A percentile compares a stretch with the other conserved stretches of the same genome.
phyloP scores from a whole-genome alignment of 2,329 filamentous ascomycete species.

The Xylariaceae sp. region DNA sequence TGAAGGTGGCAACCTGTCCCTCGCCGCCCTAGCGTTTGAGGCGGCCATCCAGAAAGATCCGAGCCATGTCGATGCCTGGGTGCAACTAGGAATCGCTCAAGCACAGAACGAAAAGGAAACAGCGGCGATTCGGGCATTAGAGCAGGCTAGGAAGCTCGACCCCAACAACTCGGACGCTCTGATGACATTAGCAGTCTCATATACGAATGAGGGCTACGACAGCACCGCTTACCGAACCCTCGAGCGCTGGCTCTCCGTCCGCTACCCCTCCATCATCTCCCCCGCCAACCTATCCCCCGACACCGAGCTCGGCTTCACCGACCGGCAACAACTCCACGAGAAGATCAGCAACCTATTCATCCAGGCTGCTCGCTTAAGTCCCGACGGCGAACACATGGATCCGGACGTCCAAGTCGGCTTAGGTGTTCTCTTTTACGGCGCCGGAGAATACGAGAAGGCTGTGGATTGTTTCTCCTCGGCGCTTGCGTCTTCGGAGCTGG shows the following conservation, averaged over 20 bases:
- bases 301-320: constrained; percentile 89
- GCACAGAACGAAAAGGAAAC: constrained; percentile 99
- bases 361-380: constrained; percentile 83
- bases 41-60: constrained; percentile 89
- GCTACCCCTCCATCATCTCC: constrained; percentile 80
- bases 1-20: constrained; percentile 87
- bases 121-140: constrained; percentile 87
- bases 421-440: constrained; percentile 95
- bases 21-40: constrained; percentile 92
- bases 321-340: constrained; percentile 83
- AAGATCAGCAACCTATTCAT: constrained; percentile 91
- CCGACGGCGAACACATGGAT: constrained; percentile 92
- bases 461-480: constrained; percentile 97
- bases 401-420: constrained; percentile 97
- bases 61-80: constrained; percentile 88
- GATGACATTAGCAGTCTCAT: constrained; percentile 93
- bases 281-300: constrained; percentile 68
- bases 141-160: constrained; percentile 85
- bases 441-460: constrained; percentile 96
- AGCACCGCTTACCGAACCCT: constrained; percentile 93
- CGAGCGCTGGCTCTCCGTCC: constrained; percentile 93
- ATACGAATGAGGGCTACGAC: constrained; percentile 98
- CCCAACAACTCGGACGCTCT: constrained; percentile 82
- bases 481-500: constrained; percentile 78
- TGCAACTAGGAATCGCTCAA: constrained; percentile 84